Evolutionary conservation across 345 rosid species (phyloP).

Genomic region (Pseudoturritis turrita): DNA sequence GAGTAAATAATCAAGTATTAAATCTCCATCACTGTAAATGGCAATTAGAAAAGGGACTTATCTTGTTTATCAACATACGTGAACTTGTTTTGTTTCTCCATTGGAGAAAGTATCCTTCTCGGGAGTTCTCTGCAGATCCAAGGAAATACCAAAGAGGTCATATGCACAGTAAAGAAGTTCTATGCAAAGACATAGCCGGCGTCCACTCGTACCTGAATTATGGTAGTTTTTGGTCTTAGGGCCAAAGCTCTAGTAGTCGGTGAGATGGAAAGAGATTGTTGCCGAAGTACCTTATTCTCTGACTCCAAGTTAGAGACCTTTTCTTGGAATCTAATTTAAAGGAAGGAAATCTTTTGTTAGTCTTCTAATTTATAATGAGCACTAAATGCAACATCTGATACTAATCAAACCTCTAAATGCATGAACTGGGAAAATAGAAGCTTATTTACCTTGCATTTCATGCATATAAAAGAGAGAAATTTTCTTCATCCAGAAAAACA

Average conservation of each 20-base stretch:
- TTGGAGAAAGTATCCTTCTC: constrained; percentile 53
- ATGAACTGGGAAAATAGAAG: not conserved
- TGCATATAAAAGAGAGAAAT: not conserved
- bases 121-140: constrained; percentile 67
- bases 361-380: not conserved
- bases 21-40: constrained; percentile 32
- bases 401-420: not conserved
- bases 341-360: not conserved
- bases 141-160: constrained; percentile 12
- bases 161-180: constrained; percentile 1
- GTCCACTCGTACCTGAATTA: constrained; percentile 55
- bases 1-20: constrained; percentile 12
- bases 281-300: constrained; percentile 89
- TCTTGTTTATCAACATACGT: constrained; percentile 30
- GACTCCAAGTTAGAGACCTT: constrained; percentile 82
- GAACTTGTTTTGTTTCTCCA: constrained; percentile 60
- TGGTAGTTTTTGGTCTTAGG: constrained; percentile 55
- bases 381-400: not conserved
- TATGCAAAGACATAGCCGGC: not conserved
- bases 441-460: not conserved
- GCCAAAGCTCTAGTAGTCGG: constrained; percentile 65
- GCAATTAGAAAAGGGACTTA: constrained; percentile 5
- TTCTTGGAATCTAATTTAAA: constrained; percentile 40
- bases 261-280: constrained; percentile 76
- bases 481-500: not conserved